A percentile compares a stretch with the other conserved stretches of the same genome.
phyloP scores from a whole-genome alignment of 345 rosid genomes.

The Clausena lansium region DNA sequence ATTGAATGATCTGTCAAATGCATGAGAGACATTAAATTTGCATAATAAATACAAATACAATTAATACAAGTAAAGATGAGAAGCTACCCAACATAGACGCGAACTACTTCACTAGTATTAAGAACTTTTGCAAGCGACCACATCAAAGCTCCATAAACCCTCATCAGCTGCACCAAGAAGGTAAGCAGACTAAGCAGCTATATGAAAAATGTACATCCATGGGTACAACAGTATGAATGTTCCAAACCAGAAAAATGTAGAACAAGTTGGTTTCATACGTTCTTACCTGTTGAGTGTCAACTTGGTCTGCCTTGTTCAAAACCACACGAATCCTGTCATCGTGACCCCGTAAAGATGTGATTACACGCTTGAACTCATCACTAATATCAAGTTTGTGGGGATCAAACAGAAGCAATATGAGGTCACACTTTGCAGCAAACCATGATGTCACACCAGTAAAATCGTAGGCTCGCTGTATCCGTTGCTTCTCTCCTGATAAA shows the following conservation, averaged over 20 bases:
- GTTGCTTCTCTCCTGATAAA: constrained; percentile 90
- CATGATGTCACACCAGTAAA: constrained; percentile 93
- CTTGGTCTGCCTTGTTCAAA: constrained; percentile 93
- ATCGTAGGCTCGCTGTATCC: constrained; percentile 83
- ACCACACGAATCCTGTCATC: constrained; percentile 97
- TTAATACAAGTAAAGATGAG: neutral
- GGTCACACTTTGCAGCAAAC: constrained; percentile 98
- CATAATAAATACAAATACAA: neutral
- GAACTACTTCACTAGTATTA: constrained; percentile 90
- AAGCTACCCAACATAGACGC: constrained; percentile 90
- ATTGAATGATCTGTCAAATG: constrained; percentile 73
- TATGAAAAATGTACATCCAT: neutral
- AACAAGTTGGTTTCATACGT: neutral
- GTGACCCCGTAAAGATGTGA: constrained; percentile 87
- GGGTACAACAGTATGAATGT: neutral
- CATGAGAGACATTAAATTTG: constrained; percentile 6
- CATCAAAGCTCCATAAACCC: constrained; percentile 97
- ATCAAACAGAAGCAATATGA: constrained; percentile 91
- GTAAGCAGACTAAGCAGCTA: constrained; percentile 9
- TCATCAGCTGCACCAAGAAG: constrained; percentile 68
- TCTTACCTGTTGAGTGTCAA: constrained; percentile 87
- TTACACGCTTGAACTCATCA: constrained; percentile 97
- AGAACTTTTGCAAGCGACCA: constrained; percentile 98
- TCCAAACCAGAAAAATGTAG: neutral
- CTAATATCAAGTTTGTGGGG: constrained; percentile 95